Evolutionary conservation across 331 rosid genomes (phyloP), one percentile per base, ranked within the genome.

Genomic region (Cydonia oblonga): DNA sequence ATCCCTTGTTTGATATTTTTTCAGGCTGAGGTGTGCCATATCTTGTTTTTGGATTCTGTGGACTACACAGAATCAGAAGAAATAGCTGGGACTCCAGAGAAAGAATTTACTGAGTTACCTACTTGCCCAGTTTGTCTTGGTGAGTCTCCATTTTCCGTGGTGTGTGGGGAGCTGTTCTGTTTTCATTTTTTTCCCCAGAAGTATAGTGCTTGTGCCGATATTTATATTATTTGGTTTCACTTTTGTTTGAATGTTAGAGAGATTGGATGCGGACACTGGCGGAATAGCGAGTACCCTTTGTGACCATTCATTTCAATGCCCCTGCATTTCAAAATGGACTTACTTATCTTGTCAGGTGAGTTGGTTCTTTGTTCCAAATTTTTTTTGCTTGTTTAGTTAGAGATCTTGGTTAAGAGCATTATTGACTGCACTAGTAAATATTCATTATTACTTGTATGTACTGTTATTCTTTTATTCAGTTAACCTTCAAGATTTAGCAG

Each of bases 91-190:
- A 83, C 90, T 22, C 92, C 98, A 71, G 95, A 96, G 8, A 81
- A 72, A 0, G 91, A 84, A 64, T 91, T 86, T 77, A 81, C 89
- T 0, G 96, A 91, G 82, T 84, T 95, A 71, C 98, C 98, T 57
- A 88, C 96, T 76, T 95, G 98, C 71, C 96, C 97, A 0, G 92
- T 95, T 81, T 95, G 98, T 78, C 96, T 91, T 23, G 98, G 98
- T 91, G 82, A 77, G 96, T 78, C 66, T 3, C 80, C 29, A 59
- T 5, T 64, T 38, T 12, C 52, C 63, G 24, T 54, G 24, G 30
- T 6, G 3, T 9, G 63, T n/a, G 3, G 6, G 62, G 68, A n/a
- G 30, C 26, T 54, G 13, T 69, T 22, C 42, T 10, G 13, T 19
- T n/a, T 54, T 22, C 4, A 9, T 3, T 25, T 59, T 64, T 74